These are phyloP conservation scores for Corylus heterophylla DNA, from an alignment of 306 rosid species.

Conservation along the genomic window DNA sequence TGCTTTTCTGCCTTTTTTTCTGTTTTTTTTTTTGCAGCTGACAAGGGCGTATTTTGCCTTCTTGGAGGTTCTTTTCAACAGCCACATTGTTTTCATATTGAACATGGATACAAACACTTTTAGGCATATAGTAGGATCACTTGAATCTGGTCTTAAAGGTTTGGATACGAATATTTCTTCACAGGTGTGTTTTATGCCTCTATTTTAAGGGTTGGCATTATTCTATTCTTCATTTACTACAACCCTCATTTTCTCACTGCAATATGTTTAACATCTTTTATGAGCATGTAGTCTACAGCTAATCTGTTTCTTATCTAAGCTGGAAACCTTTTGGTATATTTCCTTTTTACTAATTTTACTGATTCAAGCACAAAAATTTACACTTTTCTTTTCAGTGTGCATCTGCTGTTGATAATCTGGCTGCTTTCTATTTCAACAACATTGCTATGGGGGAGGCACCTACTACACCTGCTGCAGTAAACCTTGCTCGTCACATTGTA, in stretches of 20 bases:
- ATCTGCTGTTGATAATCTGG: slow-evolving; percentile 94
- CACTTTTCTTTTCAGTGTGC: slow-evolving; percentile 77
- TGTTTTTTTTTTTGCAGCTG: slow-evolving; percentile 62
- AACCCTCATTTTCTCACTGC: slow-evolving; percentile 13
- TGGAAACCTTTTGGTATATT: slow-evolving; percentile 14
- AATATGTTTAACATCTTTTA: background rate
- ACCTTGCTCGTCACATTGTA: slow-evolving; percentile 78
- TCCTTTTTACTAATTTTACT: slow-evolving; percentile 20
- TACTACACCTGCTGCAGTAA: slow-evolving; percentile 70
- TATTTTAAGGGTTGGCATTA: background rate
- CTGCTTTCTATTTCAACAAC: slow-evolving; percentile 92
- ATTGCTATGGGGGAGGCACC: slow-evolving; percentile 94
- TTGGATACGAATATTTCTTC: slow-evolving; percentile 89
- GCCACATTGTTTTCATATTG: slow-evolving; percentile 75
- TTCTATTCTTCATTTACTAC: slow-evolving; percentile 13
- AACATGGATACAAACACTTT: slow-evolving; percentile 86
- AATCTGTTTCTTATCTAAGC: background rate
- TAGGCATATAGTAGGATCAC: slow-evolving; percentile 87
- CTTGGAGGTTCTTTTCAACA: slow-evolving; percentile 89
- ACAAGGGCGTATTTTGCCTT: slow-evolving; percentile 94
- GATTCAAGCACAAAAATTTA: slow-evolving; percentile 18
- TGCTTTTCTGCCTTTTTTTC: background rate
- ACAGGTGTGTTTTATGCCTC: slow-evolving; percentile 58
- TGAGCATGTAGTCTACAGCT: slow-evolving; percentile 4
- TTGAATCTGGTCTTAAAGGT: slow-evolving; percentile 98